A percentile compares a stretch with the other conserved stretches of the same genome.
These are phyloP conservation scores for Aspergillus arachidicola DNA, from an alignment of 2,329 filamentous ascomycete genomes.

Conservation along the genomic window DNA sequence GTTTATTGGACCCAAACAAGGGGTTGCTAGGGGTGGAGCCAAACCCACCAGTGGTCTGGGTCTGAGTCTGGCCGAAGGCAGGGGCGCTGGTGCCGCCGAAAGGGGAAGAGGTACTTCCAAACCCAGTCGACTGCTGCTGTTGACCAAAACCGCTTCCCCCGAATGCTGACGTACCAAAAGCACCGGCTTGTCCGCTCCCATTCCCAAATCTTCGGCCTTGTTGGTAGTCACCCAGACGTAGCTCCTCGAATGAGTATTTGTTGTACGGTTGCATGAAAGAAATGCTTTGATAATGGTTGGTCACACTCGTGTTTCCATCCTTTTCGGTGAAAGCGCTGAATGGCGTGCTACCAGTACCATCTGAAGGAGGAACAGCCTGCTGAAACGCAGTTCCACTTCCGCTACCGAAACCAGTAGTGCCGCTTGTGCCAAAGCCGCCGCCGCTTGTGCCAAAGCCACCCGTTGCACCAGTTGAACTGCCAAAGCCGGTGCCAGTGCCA, in stretches of 20 bases:
- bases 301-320: conserved; percentile 41
- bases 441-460: conserved; percentile 31
- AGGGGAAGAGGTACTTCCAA: conserved; percentile 48
- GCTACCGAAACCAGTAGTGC: conserved; percentile 35
- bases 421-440: conserved; percentile 34
- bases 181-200: conserved; percentile 75
- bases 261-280: conserved; percentile 57
- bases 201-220: conserved; percentile 85
- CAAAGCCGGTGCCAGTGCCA: conserved; percentile 17
- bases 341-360: conserved; percentile 50
- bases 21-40: conserved; percentile 38
- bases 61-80: conserved; percentile 49
- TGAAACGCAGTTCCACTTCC: conserved; percentile 47
- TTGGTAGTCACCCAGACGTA: conserved; percentile 82
- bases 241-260: conserved; percentile 85
- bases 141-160: conserved; percentile 51
- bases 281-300: conserved; percentile 53
- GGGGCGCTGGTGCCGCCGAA: conserved; percentile 43
- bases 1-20: conserved; percentile 49
- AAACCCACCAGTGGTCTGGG: conserved; percentile 43
- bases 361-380: conserved; percentile 41
- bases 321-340: conserved; percentile 51
- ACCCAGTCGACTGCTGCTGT: conserved; percentile 44
- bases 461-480: conserved; percentile 18
- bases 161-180: conserved; percentile 73